Percentiles rank a stretch among this genome's conserved stretches.
Conservation (phyloP, 495 filamentous ascomycete species). For the Talaromyces trachyspermus region DNA sequence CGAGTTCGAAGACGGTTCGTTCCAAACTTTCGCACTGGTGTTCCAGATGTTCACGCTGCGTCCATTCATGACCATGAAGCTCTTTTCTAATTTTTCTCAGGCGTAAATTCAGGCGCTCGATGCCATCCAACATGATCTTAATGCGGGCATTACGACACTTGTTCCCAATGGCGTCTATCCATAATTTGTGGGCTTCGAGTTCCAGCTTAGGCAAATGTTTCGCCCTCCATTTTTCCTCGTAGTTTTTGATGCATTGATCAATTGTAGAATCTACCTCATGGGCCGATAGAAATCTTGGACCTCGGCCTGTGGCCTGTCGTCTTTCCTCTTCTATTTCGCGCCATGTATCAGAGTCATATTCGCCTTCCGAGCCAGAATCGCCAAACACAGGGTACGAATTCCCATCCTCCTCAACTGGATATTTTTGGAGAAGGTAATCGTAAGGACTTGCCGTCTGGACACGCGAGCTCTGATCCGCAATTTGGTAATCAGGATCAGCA, state of each 20-base stretch:
- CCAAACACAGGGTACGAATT: conserved; percentile 55
- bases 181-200: conserved; percentile 50
- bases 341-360: conserved; percentile 51
- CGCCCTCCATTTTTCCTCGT: conserved; percentile 50
- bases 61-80: conserved; percentile 45
- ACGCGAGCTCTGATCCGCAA: not conserved
- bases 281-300: conserved; percentile 23
- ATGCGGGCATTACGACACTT: conserved; percentile 23
- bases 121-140: conserved; percentile 12
- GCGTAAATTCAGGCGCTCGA: conserved; percentile 35
- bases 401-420: conserved; percentile 35
- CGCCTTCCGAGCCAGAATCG: conserved; percentile 53
- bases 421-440: conserved; percentile 39
- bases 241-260: conserved; percentile 41
- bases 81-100: conserved; percentile 42
- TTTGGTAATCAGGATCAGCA: not conserved
- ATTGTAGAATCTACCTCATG: conserved; percentile 46
- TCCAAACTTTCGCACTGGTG: conserved; percentile 52
- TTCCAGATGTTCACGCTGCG: conserved; percentile 33
- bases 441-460: conserved; percentile 12
- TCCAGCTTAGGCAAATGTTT: conserved; percentile 46
- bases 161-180: conserved; percentile 43
- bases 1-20: conserved; percentile 50
- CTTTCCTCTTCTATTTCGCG: conserved; percentile 55
- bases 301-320: conserved; percentile 9